Conservation (phyloP, 345 rosid genomes). For the Adansonia digitata region DNA sequence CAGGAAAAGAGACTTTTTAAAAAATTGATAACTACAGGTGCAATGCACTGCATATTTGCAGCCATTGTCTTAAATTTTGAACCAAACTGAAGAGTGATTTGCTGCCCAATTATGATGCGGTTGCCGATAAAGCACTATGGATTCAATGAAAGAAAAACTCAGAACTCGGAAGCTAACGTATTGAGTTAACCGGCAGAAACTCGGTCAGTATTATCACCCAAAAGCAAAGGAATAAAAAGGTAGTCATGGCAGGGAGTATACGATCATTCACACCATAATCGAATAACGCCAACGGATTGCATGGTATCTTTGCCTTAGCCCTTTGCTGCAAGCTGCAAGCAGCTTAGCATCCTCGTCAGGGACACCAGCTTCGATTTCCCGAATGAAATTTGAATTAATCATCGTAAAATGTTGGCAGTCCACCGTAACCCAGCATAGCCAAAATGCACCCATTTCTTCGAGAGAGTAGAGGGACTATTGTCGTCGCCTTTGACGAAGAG, state of each 20-base stretch:
- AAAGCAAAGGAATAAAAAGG: not conserved
- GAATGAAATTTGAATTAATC: conserved; percentile 51
- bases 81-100: not conserved
- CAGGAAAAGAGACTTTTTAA: too few species aligned
- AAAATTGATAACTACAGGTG: not conserved
- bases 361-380: conserved; percentile 42
- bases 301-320: conserved; percentile 50
- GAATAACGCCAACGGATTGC: not conserved
- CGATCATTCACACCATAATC: not conserved
- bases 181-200: not conserved
- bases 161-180: not conserved
- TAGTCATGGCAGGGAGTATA: too few species aligned
- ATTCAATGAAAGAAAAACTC: not conserved
- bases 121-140: not conserved
- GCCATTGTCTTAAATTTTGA: not conserved
- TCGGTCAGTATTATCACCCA: too few species aligned
- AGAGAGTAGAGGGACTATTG: conserved; percentile 57
- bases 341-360: conserved; percentile 63
- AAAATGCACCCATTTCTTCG: conserved; percentile 92
- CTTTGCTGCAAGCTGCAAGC: conserved; percentile 90
- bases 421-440: conserved; percentile 87
- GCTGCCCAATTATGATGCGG: not conserved
- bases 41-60: not conserved
- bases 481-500: conserved; percentile 67
- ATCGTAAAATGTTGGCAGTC: conserved; percentile 83